Evolutionary conservation across 148 eudicot genomes (phyloP).

Genomic region (Vaccinium macrocarpon): DNA sequence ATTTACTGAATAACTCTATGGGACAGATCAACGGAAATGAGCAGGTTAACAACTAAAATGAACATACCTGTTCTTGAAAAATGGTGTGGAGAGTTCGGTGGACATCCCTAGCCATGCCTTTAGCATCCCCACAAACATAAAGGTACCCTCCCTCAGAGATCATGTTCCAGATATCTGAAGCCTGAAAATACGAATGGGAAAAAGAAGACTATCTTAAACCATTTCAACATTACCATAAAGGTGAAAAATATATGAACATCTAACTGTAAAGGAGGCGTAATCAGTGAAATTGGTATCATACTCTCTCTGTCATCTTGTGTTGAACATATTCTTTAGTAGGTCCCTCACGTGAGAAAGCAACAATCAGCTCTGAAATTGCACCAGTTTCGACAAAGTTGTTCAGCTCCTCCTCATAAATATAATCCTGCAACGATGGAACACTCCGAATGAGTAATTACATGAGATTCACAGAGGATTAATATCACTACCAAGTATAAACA

Average conservation of each 20-base stretch:
- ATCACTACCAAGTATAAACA: not conserved
- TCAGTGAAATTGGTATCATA: slow-evolving; percentile 19
- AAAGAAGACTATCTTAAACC: not conserved
- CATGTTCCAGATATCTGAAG: slow-evolving; percentile 53
- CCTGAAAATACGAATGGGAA: slow-evolving; percentile 1
- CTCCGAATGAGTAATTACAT: not conserved
- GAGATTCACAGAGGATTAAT: not conserved
- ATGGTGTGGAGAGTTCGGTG: slow-evolving; percentile 91
- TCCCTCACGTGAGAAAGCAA: slow-evolving; percentile 97
- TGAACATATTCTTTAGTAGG: slow-evolving; percentile 89
- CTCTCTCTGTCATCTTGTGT: slow-evolving; percentile 87
- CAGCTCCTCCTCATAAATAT: slow-evolving; percentile 82
- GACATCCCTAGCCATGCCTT: slow-evolving; percentile 98
- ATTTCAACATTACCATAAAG: not conserved
- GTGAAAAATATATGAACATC: not conserved
- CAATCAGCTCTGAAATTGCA: slow-evolving; percentile 71
- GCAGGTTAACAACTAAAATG: not conserved
- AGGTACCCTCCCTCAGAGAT: slow-evolving; percentile 77
- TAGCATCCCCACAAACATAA: slow-evolving; percentile 97
- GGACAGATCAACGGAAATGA: not conserved
- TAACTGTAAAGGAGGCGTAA: not conserved
- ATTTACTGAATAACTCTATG: not conserved
- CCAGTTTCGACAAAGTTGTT: slow-evolving; percentile 63
- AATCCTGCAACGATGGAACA: slow-evolving; percentile 51
- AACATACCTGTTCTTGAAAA: slow-evolving; percentile 79